Conservation (phyloP, 192 early-diverging fungal genomes). For the Coemansia sp. region DNA sequence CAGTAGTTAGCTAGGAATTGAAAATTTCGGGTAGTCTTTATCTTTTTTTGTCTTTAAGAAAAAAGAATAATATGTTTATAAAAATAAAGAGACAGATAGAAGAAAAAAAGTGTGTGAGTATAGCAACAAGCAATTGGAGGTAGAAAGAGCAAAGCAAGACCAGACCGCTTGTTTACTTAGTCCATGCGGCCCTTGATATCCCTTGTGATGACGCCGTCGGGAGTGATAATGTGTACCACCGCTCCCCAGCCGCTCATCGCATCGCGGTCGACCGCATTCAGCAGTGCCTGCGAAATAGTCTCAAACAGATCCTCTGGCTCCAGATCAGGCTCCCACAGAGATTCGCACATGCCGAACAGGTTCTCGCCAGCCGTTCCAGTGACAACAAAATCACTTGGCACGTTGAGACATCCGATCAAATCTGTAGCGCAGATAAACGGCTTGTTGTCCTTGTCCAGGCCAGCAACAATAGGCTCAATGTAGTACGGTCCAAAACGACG, state of each 20-base stretch:
- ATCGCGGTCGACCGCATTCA: slow-evolving; percentile 95
- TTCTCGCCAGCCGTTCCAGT: slow-evolving; percentile 83
- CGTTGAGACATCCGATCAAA: slow-evolving; percentile 92
- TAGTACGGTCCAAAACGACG: slow-evolving; percentile 95
- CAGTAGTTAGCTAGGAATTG: neutral
- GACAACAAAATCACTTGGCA: slow-evolving; percentile 94
- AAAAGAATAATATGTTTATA: neutral
- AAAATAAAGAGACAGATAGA: neutral
- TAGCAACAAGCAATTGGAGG: neutral
- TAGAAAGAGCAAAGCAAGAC: neutral
- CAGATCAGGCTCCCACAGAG: slow-evolving; percentile 96
- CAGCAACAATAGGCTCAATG: slow-evolving; percentile 92
- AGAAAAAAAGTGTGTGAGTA: neutral
- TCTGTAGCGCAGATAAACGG: slow-evolving; percentile 96
- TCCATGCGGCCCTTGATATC: slow-evolving; percentile 77
- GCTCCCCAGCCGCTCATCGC: slow-evolving; percentile 96
- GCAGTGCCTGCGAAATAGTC: slow-evolving; percentile 90
- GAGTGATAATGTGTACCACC: slow-evolving; percentile 91
- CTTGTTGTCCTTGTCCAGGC: slow-evolving; percentile 83
- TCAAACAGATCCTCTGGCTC: slow-evolving; percentile 98
- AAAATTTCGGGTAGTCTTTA: neutral
- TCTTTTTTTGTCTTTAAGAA: neutral
- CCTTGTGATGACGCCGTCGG: slow-evolving; percentile 81
- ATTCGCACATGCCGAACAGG: slow-evolving; percentile 96
- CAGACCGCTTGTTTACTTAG: slow-evolving; percentile 9